Evolutionary conservation across 257 asterid species (phyloP).

Genomic region (Penstemon eatonii): DNA sequence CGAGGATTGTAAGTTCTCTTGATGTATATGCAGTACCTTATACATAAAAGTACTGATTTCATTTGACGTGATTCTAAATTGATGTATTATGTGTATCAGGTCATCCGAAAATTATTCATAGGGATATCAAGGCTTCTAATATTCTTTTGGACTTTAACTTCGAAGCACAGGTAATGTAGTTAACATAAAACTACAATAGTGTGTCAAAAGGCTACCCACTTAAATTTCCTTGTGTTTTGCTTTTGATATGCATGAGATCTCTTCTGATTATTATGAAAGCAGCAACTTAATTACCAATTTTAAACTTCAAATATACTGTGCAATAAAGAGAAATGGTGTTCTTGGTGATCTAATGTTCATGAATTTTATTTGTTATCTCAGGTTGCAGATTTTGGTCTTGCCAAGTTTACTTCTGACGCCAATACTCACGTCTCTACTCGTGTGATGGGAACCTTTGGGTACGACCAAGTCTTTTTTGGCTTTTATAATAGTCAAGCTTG

Average conservation of each 20-base stretch:
- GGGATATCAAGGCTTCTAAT: slow-evolving; percentile 91
- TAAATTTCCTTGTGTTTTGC: not conserved
- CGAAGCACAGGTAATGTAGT: slow-evolving; percentile 71
- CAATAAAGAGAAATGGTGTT: slow-evolving; percentile 18
- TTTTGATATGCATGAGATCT: not conserved
- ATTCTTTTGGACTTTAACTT: slow-evolving; percentile 81
- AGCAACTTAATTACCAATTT: too few relatives aligned
- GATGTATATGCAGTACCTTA: not conserved
- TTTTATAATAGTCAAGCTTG: too few relatives aligned
- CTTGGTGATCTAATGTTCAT: not conserved
- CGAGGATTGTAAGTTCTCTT: slow-evolving; percentile 54
- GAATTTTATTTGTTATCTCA: too few relatives aligned
- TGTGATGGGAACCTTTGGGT: too few relatives aligned
- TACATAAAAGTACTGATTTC: not conserved
- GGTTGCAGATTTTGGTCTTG: too few relatives aligned
- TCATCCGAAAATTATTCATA: slow-evolving; percentile 89
- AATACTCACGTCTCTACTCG: too few relatives aligned
- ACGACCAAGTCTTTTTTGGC: too few relatives aligned
- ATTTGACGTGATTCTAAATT: slow-evolving; percentile 6
- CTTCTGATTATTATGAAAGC: not conserved
- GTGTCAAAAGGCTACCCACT: not conserved
- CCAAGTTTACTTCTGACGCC: too few relatives aligned
- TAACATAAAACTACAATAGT: not conserved
- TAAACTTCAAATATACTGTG: not conserved
- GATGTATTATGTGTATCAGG: slow-evolving; percentile 41